Percentiles rank a stretch among this genome's conserved stretches.
These are phyloP conservation scores for Dendrocalamus sinicus DNA, from an alignment of 176 grass and related monocot genomes.

Conservation along the genomic window DNA sequence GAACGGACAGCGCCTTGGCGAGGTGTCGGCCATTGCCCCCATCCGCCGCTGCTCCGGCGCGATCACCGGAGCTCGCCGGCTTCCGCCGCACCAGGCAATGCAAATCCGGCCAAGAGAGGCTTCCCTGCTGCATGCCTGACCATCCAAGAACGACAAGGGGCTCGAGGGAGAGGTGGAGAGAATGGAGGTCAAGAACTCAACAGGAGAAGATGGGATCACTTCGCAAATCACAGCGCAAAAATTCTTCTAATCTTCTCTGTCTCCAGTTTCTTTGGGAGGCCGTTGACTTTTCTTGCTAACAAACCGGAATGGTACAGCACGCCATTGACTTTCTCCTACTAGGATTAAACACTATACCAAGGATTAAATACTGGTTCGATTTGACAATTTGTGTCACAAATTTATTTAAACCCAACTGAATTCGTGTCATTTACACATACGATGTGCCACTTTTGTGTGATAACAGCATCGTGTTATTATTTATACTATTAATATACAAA, in stretches of 20 bases:
- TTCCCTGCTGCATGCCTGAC: conserved; percentile 26
- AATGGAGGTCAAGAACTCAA: background rate
- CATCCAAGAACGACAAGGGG: background rate
- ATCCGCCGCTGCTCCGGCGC: background rate
- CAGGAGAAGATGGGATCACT: background rate
- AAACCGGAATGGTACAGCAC: background rate
- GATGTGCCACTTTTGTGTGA: no score
- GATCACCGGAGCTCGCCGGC: conserved; percentile 35
- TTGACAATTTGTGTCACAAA: background rate
- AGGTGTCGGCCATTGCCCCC: conserved; percentile 39
- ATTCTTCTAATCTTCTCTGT: background rate
- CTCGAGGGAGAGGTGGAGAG: background rate
- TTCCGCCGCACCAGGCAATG: conserved; percentile 55
- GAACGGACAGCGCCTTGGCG: conserved; percentile 66
- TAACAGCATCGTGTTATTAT: no score
- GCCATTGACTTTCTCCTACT: background rate
- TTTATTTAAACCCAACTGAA: background rate
- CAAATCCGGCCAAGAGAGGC: conserved; percentile 39
- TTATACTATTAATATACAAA: no score
- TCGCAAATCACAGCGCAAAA: background rate
- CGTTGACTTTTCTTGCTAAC: background rate
- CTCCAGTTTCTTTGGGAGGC: background rate
- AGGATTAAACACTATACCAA: background rate
- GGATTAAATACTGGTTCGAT: background rate
- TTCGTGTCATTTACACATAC: background rate